Percentiles rank a stretch among this genome's conserved stretches.
Evolutionary conservation across 345 rosid species (phyloP).

Genomic region (Eutrema yunnanense): DNA sequence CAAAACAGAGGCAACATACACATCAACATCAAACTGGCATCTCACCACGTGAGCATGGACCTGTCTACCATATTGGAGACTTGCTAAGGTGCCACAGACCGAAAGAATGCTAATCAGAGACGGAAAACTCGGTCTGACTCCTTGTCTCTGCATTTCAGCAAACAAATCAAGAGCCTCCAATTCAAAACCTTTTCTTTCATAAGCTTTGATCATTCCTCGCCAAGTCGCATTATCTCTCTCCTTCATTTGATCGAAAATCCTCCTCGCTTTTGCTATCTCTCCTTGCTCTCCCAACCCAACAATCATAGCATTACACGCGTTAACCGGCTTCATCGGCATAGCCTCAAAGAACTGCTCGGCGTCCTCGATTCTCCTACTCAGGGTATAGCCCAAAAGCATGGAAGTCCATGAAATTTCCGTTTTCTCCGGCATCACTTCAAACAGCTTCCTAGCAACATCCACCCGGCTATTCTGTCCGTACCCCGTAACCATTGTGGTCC

Average conservation of each 20-base stretch:
- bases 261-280: slow-evolving; percentile 48
- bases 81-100: slow-evolving; percentile 62
- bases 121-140: slow-evolving; percentile 52
- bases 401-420: slow-evolving; percentile 81
- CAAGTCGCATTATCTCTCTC: slow-evolving; percentile 65
- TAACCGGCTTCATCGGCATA: slow-evolving; percentile 56
- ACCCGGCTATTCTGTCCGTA: slow-evolving; percentile 55
- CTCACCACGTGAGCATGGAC: slow-evolving; percentile 66
- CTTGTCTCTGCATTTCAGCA: slow-evolving; percentile 50
- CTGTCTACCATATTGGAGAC: slow-evolving; percentile 66
- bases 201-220: slow-evolving; percentile 67
- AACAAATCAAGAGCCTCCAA: slow-evolving; percentile 62
- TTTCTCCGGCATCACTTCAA: slow-evolving; percentile 80
- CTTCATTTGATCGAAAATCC: slow-evolving; percentile 45
- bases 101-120: slow-evolving; percentile 63
- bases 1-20: slow-evolving; percentile 71
- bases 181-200: slow-evolving; percentile 64
- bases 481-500: slow-evolving; percentile 76
- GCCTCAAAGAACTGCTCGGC: slow-evolving; percentile 53
- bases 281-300: slow-evolving; percentile 55
- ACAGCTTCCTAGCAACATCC: slow-evolving; percentile 75
- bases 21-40: slow-evolving; percentile 54
- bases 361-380: slow-evolving; percentile 56
- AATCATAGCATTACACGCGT: slow-evolving; percentile 69
- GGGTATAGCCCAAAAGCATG: slow-evolving; percentile 72